Evolutionary conservation across 1,284 basidiomycete genomes (phyloP), one percentile per base, ranked within the genome.

Genomic region (Veloboletus limbatus): DNA sequence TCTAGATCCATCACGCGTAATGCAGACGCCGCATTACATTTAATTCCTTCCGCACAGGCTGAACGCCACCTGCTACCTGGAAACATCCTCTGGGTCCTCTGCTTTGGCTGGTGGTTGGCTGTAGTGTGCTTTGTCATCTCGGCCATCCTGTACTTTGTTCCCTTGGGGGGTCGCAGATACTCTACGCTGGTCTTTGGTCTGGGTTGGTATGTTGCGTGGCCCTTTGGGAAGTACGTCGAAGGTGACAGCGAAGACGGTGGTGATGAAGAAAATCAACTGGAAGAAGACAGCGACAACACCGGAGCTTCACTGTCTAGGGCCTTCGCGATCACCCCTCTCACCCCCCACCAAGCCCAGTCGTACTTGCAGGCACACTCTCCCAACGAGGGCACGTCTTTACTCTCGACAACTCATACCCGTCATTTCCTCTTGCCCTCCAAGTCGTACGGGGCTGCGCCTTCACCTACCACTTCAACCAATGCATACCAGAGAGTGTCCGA

Each of bases 161-260:
- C 95, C 14, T 70, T 77, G 40, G 95, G 95, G 13, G 91, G 93
- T 16, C 79, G 75, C 45, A 82, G 83, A 35, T 99, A 97, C 63
- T 84, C 92, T 3, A 81, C 81, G n/a, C 81, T 98, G 17, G 73
- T 97, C 3, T 93, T 85, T 60, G 97, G 96, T 18, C 72, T 99
- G 10, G 95, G 91, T 2, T 96, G 93, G 85, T 99, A 99, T 67
- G 80, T 99, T 47, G 81, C 85, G 27, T 99, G 97, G 97, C 97
- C 97, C 2, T 99, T 99, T 65, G 96, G 92, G 28, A 98, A 98
- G 68, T 99, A 98, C 62, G 92, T 99, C 47, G 95, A 98, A 67
- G 92, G 94, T 6, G 88, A 89, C 50, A 73, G 74, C 20, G 70
- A 76, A 24, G 69, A 72, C 5, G 71, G 73, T 16, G 68, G 67